Evolutionary conservation across 805 yeast genomes (phyloP).

Genomic region (Suhomyces sp.): DNA sequence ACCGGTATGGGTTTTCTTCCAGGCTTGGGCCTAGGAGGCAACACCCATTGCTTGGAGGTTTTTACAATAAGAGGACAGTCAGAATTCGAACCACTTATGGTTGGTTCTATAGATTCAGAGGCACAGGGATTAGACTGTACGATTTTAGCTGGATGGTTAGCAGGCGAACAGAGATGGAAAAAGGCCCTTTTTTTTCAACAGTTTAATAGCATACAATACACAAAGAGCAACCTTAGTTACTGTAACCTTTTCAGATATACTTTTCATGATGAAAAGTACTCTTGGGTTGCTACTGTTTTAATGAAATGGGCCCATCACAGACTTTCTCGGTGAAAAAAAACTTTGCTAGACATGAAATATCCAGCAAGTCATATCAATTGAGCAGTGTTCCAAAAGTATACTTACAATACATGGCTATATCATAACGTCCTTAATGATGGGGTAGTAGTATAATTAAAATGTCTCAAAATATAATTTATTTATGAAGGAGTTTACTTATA

Average conservation of each 20-base stretch:
- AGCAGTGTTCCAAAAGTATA: background rate
- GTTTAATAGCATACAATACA: background rate
- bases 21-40: slow-evolving; percentile 82
- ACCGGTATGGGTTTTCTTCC: slow-evolving; percentile 49
- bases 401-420: slow-evolving; percentile 12
- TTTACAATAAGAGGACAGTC: slow-evolving; percentile 24
- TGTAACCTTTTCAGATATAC: too few species aligned
- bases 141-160: slow-evolving; percentile 3
- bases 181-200: background rate
- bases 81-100: slow-evolving; percentile 1
- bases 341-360: background rate
- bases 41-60: slow-evolving; percentile 77
- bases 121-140: slow-evolving; percentile 7
- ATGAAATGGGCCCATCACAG: background rate
- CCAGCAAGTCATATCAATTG: background rate
- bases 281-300: background rate
- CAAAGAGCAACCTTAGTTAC: too few species aligned
- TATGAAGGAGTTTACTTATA: background rate
- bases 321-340: background rate
- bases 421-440: slow-evolving; percentile 4
- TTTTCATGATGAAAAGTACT: too few species aligned
- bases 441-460: background rate
- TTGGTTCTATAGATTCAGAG: background rate
- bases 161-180: background rate
- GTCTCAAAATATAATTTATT: background rate